Evolutionary conservation across 192 early-diverging fungal genomes (phyloP).

Genomic region (Entophlyctis luteolus): DNA sequence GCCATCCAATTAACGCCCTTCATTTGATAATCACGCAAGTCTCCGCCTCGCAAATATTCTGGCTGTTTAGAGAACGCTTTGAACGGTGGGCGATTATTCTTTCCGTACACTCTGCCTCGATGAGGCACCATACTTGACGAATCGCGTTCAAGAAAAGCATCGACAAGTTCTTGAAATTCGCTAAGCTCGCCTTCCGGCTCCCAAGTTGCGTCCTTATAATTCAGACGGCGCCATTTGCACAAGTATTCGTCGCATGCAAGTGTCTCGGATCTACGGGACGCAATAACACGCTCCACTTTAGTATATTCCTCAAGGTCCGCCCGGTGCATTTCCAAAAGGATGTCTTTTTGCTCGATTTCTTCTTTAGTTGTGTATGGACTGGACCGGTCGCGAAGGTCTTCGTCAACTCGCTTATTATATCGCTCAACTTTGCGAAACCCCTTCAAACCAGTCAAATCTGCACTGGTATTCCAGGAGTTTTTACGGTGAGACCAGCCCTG

Average conservation of each 20-base stretch:
- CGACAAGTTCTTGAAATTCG: constrained; percentile 79
- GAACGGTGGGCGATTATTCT: constrained; percentile 68
- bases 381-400: constrained; percentile 53
- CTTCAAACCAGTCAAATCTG: constrained; percentile 65
- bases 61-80: constrained; percentile 76
- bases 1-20: constrained; percentile 97
- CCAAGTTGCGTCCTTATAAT: constrained; percentile 90
- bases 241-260: constrained; percentile 75
- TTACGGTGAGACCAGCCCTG: constrained; percentile 83
- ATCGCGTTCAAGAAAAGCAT: constrained; percentile 76
- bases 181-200: constrained; percentile 69
- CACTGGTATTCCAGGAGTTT: constrained; percentile 82
- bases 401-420: constrained; percentile 65
- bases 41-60: constrained; percentile 74
- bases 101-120: constrained; percentile 48
- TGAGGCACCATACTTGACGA: constrained; percentile 71
- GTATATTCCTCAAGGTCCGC: constrained; percentile 78
- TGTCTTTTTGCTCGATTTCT: constrained; percentile 85
- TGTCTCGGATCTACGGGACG: constrained; percentile 46
- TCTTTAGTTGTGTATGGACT: constrained; percentile 74
- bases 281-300: constrained; percentile 86
- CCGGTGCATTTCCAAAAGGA: constrained; percentile 75
- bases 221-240: constrained; percentile 85
- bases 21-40: constrained; percentile 93
- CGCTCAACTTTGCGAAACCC: constrained; percentile 49